Evolutionary conservation across 2,329 filamentous ascomycete genomes (phyloP).

Genomic region (Cryphonectria carpinicola): DNA sequence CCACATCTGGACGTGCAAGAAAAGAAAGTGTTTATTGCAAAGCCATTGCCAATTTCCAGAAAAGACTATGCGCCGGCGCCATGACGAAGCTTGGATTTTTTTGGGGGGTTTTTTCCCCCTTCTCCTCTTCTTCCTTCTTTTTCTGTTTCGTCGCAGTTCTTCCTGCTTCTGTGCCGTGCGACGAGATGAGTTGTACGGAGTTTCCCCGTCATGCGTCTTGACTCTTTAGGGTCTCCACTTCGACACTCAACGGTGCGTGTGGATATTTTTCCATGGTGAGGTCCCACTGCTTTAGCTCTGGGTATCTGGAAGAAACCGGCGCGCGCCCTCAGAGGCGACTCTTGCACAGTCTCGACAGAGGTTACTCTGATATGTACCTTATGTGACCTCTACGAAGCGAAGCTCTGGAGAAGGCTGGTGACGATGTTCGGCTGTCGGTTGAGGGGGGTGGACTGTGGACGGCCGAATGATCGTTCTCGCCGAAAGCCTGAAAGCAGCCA

Average conservation of each 20-base stretch:
- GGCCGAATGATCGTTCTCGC: neutral
- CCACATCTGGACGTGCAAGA: neutral
- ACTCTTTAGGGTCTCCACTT: neutral
- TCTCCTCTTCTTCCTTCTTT: neutral
- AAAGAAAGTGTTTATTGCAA: neutral
- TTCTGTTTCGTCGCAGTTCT: neutral
- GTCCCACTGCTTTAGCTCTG: neutral
- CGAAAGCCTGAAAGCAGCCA: neutral
- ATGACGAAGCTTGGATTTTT: neutral
- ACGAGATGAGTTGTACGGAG: slow-evolving; percentile 3
- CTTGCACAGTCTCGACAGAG: neutral
- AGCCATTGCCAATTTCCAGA: neutral
- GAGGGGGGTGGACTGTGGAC: neutral
- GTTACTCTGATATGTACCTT: neutral
- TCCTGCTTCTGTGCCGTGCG: neutral
- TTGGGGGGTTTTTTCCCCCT: neutral
- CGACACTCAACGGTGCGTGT: slow-evolving; percentile 1
- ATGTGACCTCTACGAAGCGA: neutral
- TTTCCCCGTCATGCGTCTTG: neutral
- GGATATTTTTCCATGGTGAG: neutral
- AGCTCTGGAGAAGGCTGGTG: neutral
- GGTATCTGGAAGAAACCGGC: neutral
- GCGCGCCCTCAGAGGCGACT: neutral
- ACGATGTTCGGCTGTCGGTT: neutral
- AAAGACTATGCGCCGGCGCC: neutral